Evolutionary conservation across 192 early-diverging fungal species (phyloP).

Genomic region (Lobosporangium transversale): DNA sequence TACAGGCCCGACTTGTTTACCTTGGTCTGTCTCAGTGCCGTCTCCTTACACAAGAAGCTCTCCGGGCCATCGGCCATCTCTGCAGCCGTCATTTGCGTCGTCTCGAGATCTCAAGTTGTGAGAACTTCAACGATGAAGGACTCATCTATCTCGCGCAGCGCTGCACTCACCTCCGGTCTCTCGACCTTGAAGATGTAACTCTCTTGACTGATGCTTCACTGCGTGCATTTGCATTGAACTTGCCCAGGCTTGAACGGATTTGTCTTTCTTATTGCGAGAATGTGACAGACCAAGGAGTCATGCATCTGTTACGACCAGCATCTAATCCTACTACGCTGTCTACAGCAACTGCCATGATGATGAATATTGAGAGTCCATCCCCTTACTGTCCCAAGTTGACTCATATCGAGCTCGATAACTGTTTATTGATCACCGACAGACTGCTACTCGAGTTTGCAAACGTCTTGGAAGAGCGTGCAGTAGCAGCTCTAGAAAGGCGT

Average conservation of each 20-base stretch:
- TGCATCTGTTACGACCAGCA: conserved; percentile 30
- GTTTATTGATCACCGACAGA: conserved; percentile 56
- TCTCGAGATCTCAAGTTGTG: conserved; percentile 60
- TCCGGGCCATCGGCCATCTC: conserved; percentile 44
- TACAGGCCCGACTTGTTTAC: conserved; percentile 43
- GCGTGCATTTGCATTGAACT: conserved; percentile 49
- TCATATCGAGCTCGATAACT: conserved; percentile 60
- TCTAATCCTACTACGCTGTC: conserved; percentile 41
- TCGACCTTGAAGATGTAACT: conserved; percentile 39
- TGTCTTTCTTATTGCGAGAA: conserved; percentile 47
- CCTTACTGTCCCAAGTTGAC: conserved; percentile 36
- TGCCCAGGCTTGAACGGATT: conserved; percentile 35
- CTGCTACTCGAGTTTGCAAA: conserved; percentile 57
- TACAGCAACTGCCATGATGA: conserved; percentile 15
- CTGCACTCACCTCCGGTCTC: conserved; percentile 13
- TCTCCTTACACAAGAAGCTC: conserved; percentile 45
- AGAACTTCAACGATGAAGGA: conserved; percentile 53
- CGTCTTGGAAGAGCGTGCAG: conserved; percentile 45
- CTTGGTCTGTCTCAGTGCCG: conserved; percentile 58
- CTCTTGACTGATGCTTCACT: conserved; percentile 45
- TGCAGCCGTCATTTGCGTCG: conserved; percentile 50
- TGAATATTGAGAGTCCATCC: conserved; percentile 5
- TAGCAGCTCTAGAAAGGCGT: conserved; percentile 9
- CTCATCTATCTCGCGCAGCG: conserved; percentile 42
- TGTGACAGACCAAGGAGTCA: conserved; percentile 43